Evolutionary conservation across 1,139 yeast species (phyloP).

Genomic region (Hansenula sp.): DNA sequence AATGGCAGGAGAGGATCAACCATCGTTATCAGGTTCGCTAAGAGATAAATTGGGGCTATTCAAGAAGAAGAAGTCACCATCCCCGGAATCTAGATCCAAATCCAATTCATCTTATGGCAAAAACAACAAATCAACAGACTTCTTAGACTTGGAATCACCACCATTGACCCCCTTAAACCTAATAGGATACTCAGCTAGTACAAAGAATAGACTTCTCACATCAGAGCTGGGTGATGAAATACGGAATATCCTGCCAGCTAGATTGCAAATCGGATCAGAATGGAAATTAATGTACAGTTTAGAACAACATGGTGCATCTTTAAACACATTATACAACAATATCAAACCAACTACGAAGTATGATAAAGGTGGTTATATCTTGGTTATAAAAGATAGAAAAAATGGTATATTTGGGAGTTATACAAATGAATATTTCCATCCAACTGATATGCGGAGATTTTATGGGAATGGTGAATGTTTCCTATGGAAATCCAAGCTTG

Average conservation of each 20-base stretch:
- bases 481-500: conserved; percentile 67
- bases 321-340: conserved; percentile 62
- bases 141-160: conserved; percentile 6
- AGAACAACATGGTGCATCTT: conserved; percentile 89
- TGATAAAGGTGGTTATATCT: conserved; percentile 55
- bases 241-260: conserved; percentile 66
- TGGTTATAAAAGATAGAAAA: conserved; percentile 60
- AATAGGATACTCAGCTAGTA: conserved; percentile 52
- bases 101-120: not conserved
- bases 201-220: conserved; percentile 54
- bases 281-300: conserved; percentile 81
- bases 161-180: conserved; percentile 46
- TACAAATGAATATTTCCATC: conserved; percentile 67
- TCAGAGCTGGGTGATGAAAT: conserved; percentile 68
- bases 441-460: conserved; percentile 67
- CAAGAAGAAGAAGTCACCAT: conserved; percentile 1
- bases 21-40: not conserved
- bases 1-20: not conserved
- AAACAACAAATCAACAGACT: not conserved
- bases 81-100: conserved; percentile 1
- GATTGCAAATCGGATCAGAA: conserved; percentile 68
- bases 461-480: conserved; percentile 96
- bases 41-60: not conserved
- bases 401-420: conserved; percentile 79
- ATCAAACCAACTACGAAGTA: conserved; percentile 29